Base-by-base conservation (phyloP, 805 yeast species). In the Danielia oregonensis region DNA sequence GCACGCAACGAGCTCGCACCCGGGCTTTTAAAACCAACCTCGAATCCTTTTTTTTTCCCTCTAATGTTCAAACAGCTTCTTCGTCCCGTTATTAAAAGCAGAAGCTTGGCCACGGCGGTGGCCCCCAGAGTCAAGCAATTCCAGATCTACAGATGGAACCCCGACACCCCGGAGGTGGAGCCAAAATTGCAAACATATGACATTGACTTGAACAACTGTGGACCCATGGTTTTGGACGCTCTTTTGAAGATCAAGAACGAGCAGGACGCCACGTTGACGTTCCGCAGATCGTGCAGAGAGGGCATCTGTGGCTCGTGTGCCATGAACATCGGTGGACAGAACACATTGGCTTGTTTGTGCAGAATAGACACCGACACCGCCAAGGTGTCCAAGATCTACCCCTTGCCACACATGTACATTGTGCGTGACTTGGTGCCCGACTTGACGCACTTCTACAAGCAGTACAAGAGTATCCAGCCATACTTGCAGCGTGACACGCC, bases 241-340 rank as follows among this genome's bases (percentile, higher is more conserved):
- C 66, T 93, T 40, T 65, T 93, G 48, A 89, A 89, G 68, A 88
- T 93, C 66, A 93, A 93, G 68, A 88, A 91, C 64, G 98, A 93
- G 68, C 94, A 87, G 66, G 98, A 93, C 63, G 65, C 97, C 30
- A 86, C 97, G 21, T 77, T 93, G 59, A 93, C 98, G 4, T 86
- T 93, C 68, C 82, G 98, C 72, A 82, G 98, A 68, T 88, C 97
- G 28, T 93, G 98, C 72, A 87, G 98, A 72, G 98, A 93, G 71
- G 98, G 98, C 55, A 93, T 93, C 49, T 93, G 98, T 73, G 98
- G 98, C 37, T 91, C 97, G 5, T 93, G 98, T 73, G 98, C 98
- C 50, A 93, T 93, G 98, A 93, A 93, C 74, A 93, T 93, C 63
- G 95, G 95, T 47, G 98, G 98, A 51, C 76, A 84, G 63, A 93